Base-by-base conservation (phyloP, 306 rosid species). In the Quercus parvula region DNA sequence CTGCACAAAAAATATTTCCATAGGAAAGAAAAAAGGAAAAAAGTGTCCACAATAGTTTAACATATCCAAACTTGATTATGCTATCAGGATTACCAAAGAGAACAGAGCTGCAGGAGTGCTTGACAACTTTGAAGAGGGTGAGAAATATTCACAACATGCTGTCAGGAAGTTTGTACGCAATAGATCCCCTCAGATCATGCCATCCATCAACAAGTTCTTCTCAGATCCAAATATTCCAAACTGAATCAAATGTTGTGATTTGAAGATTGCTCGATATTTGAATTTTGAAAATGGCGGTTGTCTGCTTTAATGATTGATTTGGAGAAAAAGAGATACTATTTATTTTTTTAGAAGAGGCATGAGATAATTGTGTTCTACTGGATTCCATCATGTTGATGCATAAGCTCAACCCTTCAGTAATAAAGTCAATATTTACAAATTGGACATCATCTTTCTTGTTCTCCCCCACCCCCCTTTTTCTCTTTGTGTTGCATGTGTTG, bases 21-120 rank as follows among this genome's bases (percentile, higher is more conserved):
- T 0, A 24, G 66, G 71, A 17, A 30, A 17, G 19, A 66, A 49
- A 49, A 49, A 49, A 49, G 0, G 15, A 49, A 49, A 46, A 49
- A 49, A 49, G 5, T 49, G 5, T 3, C 17, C 41, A 30, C 22
- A 64, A 17, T 19, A n/a, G 52, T 1, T n/a, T 68, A 4, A 35
- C 55, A 15, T 55, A 78, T 81, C 56, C 77, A 24, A 49, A 49
- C 0, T 49, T 49, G 54, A 49, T 10, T 12, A 49, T 49, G 54
- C 54, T 12, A 3, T 49, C 54, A 12, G 54, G 54, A 5, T 49
- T 49, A 49, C 54, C 54, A 49, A 49, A 49, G 54, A 49, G 54
- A 49, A 49, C 52, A 91, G 98, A 89, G 71, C 89, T 51, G 98
- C 98, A 82, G 99, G 99, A 82, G 61, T 95, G 83, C 94, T 93